phyloP scores from a whole-genome alignment of 371 early-diverging fungal genomes.

The Mucor saturninus region DNA sequence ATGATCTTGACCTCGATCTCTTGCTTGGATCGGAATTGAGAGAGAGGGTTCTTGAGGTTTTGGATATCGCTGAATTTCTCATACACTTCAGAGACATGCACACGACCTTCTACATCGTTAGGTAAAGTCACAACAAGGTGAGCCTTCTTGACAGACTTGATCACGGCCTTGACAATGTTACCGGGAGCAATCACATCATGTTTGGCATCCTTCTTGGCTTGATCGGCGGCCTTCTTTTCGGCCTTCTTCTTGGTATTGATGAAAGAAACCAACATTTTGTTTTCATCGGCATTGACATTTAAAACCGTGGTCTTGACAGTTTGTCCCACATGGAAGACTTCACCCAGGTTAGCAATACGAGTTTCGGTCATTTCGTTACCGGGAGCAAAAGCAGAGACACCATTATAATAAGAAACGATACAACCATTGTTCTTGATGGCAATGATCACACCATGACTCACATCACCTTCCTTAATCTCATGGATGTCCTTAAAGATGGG shows the following conservation, averaged over 20 bases:
- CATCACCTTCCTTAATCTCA: slow-evolving; percentile 58
- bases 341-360: slow-evolving; percentile 42
- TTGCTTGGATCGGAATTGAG: slow-evolving; percentile 40
- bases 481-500: slow-evolving; percentile 67
- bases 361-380: slow-evolving; percentile 68
- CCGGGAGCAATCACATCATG: slow-evolving; percentile 69
- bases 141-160: slow-evolving; percentile 57
- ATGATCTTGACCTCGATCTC: slow-evolving; percentile 65
- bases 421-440: slow-evolving; percentile 69
- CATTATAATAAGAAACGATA: slow-evolving; percentile 80
- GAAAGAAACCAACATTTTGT: slow-evolving; percentile 39
- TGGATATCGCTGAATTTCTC: slow-evolving; percentile 49
- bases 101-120: slow-evolving; percentile 66
- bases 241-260: slow-evolving; percentile 41
- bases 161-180: slow-evolving; percentile 51
- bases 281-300: slow-evolving; percentile 53
- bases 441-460: slow-evolving; percentile 71
- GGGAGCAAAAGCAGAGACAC: slow-evolving; percentile 71
- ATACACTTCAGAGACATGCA: slow-evolving; percentile 69
- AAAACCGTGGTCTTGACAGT: slow-evolving; percentile 80
- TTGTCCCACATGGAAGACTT: slow-evolving; percentile 75
- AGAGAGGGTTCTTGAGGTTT: slow-evolving; percentile 47
- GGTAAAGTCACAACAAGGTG: slow-evolving; percentile 71
- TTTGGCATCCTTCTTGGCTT: slow-evolving; percentile 31
- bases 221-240: slow-evolving; percentile 37